Evolutionary conservation across 2,329 filamentous ascomycete species (phyloP), one percentile per base, ranked within the genome.

Genomic region (Lasiodiplodia theobromae): DNA sequence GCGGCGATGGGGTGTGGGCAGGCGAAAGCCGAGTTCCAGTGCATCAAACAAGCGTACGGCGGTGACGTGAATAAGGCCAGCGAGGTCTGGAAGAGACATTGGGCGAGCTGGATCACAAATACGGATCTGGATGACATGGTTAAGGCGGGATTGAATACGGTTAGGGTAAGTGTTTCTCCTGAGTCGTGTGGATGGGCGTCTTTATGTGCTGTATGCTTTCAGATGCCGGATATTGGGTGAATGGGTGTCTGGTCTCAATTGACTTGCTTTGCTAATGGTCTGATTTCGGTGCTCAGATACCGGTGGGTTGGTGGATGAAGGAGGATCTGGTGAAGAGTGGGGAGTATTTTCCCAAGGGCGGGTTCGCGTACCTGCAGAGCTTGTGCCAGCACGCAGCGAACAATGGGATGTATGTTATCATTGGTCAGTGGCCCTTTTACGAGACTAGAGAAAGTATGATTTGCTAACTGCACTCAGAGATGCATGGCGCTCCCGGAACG

Each of bases 301-400:
- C 86, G 0, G 76, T 88, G 3, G 86, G 86, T 10, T 88, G 86
- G 75, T 88, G 86, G 86, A 77, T 87, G 47, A 78, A 83, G 51
- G 85, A 87, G 72, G 80, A 80, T 47, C 74, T 86, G 2, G 83
- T 88, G 12, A 66, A 72, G 21, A 74, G 79, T 53, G 83, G 80
- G 37, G 86, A 87, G 75, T 78, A 85, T 69, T 88, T 87, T 68
- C 84, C 86, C 0, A 77, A 77, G 71, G 66, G 65, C 31, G 54
- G 37, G 44, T 67, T 64, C 37, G 31, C 28, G 31, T 64, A 64
- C 7, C 47, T 64, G 53, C 81, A 83, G 67, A 74, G 78, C 14
- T 74, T 87, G 4, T 83, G 82, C 49, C 81, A 80, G 2, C 84
- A 82, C 80, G 85, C 85, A 0, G 82, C 80, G 56, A 80, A 85